phyloP scores from a whole-genome alignment of 768 basidiomycete genomes.

The Rhodotorula taiwanensis region DNA sequence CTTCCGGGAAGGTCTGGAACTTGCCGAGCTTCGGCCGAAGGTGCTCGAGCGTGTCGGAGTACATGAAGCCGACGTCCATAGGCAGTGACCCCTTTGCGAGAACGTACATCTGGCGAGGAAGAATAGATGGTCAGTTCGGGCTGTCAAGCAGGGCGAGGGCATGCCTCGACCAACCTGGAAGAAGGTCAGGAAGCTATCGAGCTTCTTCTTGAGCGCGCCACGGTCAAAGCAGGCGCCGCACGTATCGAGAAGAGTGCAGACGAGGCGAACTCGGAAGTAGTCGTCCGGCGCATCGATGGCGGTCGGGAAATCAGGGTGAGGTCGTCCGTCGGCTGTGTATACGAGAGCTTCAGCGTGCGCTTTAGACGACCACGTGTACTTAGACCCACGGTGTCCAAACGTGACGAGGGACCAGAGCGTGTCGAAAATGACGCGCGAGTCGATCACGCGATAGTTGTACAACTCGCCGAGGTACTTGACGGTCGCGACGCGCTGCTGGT shows the following conservation, averaged over 20 bases:
- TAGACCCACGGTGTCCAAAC: slow-evolving; percentile 80
- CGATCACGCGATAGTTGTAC: slow-evolving; percentile 88
- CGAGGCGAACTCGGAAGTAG: slow-evolving; percentile 85
- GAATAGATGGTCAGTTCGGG: neutral
- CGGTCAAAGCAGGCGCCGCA: slow-evolving; percentile 97
- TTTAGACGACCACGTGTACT: neutral
- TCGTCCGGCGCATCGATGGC: slow-evolving; percentile 87
- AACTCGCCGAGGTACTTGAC: slow-evolving; percentile 94
- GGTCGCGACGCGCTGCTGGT: slow-evolving; percentile 83
- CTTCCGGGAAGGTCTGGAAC: slow-evolving; percentile 72
- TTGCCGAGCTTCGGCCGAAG: slow-evolving; percentile 72
- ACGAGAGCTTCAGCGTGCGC: neutral
- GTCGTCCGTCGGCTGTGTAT: slow-evolving; percentile 72
- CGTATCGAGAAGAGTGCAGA: slow-evolving; percentile 87
- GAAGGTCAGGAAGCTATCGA: slow-evolving; percentile 85
- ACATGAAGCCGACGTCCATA: slow-evolving; percentile 98
- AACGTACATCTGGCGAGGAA: slow-evolving; percentile 58
- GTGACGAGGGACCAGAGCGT: slow-evolving; percentile 88
- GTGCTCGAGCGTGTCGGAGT: slow-evolving; percentile 89
- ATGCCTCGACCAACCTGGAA: slow-evolving; percentile 63
- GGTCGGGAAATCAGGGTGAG: slow-evolving; percentile 66
- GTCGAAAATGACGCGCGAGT: slow-evolving; percentile 84
- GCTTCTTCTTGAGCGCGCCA: slow-evolving; percentile 81
- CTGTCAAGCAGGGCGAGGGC: slow-evolving; percentile 42
- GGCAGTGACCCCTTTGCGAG: slow-evolving; percentile 77